Evolutionary conservation across 139 green algal genomes (phyloP), one percentile per base, ranked within the genome.

Genomic region (Coccomyxa sp.): DNA sequence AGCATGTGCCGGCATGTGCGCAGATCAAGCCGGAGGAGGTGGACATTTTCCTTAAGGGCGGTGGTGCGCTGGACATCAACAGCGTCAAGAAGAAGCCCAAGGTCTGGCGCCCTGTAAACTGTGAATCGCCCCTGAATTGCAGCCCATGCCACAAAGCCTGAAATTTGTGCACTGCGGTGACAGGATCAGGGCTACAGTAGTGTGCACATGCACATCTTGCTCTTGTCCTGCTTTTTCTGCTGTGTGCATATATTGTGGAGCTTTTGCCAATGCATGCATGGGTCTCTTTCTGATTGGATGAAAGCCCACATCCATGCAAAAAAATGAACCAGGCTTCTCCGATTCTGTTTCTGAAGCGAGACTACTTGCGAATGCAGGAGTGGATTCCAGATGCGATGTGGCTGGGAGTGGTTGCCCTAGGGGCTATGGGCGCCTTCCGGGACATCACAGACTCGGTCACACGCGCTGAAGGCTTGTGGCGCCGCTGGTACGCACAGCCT

Each of bases 21-120:
- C 58, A 81, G 66, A 77, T 91, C 13, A 90, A 88, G 81, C 51
- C 80, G 0, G 81, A 82, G 30, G 94, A 96, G 79, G 83, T 98
- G 75, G 92, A 96, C 80, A 85, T 95, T 3, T 96, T 98, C 89
- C 90, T 98, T 27, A 96, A 97, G 88, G 94, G 95, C 67, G 96
- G 93, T 18, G 91, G 88, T 21, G 93, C 91, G 17, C 87, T 98
- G 86, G 93, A 98, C 90, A 96, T 97, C 83, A 92, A 90, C 81
- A 85, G 67, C 17, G 89, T 91, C 79, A 86, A 93, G 81, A 97
- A 95, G 88, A 98, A 98, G 90, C 94, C 95, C 80, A 98, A 98
- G 88, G 95, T 83, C 3, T 63, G 80, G 13, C 25, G 25, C 21
- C 12, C 15, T 32, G 15, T 79, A 17, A 58, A 57, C 16, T 27